phyloP scores from a whole-genome alignment of 2,329 filamentous ascomycete species.

The Fusarium stilboides region DNA sequence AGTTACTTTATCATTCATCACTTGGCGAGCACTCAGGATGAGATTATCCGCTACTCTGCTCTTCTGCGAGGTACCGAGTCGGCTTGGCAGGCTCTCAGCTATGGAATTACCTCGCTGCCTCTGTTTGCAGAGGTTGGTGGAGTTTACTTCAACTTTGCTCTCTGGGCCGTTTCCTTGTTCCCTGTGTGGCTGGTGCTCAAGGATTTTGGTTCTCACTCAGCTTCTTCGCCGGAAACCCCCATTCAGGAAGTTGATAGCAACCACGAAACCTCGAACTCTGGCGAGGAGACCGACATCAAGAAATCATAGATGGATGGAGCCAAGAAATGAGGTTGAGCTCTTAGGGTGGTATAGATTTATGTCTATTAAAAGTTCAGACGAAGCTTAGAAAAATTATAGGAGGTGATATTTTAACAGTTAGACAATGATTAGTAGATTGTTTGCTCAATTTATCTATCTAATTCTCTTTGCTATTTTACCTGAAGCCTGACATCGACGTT shows the following conservation, averaged over 20 bases:
- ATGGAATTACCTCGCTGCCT: slow-evolving; percentile 74
- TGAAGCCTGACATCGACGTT: too few relatives aligned
- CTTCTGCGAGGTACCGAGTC: slow-evolving; percentile 79
- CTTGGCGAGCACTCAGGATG: slow-evolving; percentile 71
- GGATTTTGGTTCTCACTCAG: slow-evolving; percentile 51
- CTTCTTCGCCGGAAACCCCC: slow-evolving; percentile 12
- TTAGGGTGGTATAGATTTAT: too few relatives aligned
- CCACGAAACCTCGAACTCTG: slow-evolving; percentile 36
- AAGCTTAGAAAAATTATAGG: too few relatives aligned
- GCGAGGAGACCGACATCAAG: slow-evolving; percentile 42
- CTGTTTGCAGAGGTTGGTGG: slow-evolving; percentile 76
- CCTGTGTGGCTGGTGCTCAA: slow-evolving; percentile 78
- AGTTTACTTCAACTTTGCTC: slow-evolving; percentile 78
- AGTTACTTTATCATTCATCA: slow-evolving; percentile 81
- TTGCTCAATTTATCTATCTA: too few relatives aligned
- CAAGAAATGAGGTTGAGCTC: neutral
- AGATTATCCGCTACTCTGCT: slow-evolving; percentile 78
- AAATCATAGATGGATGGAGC: slow-evolving; percentile 11
- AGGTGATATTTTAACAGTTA: too few relatives aligned
- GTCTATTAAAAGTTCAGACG: too few relatives aligned
- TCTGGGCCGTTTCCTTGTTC: slow-evolving; percentile 75
- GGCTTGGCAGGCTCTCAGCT: slow-evolving; percentile 80
- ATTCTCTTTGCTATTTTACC: too few relatives aligned
- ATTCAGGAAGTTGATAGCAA: slow-evolving; percentile 27
- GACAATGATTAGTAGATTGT: too few relatives aligned